A percentile compares a stretch with the other conserved stretches of the same genome.
Conservation (phyloP, 305 asterid species). For the Fraxinus nigra region DNA sequence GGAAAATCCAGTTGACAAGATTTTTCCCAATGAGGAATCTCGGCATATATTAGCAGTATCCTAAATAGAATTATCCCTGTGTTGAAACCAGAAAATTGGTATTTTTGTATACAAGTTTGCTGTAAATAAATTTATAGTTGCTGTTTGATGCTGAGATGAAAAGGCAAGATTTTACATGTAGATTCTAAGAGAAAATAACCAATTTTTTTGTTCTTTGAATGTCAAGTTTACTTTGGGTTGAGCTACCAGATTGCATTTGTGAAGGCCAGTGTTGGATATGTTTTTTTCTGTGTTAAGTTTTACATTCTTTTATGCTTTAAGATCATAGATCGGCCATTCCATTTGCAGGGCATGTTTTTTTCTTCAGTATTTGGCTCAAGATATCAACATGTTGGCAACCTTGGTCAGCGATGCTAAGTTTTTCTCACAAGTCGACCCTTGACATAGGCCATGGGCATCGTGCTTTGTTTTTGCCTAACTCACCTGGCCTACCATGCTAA, state of each 20-base stretch:
- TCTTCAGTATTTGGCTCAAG: background rate
- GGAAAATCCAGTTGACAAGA: slow-evolving; percentile 35
- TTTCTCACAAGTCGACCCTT: background rate
- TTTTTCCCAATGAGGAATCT: slow-evolving; percentile 36
- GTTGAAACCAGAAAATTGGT: background rate
- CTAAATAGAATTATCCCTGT: background rate
- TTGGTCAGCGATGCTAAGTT: background rate
- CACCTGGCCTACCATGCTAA: background rate
- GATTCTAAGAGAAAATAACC: slow-evolving; percentile 24
- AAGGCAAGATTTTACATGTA: slow-evolving; percentile 21
- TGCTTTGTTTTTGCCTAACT: background rate
- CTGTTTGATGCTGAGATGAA: slow-evolving; percentile 9
- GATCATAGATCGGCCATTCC: background rate
- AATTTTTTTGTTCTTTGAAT: slow-evolving; percentile 26
- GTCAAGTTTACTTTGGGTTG: background rate
- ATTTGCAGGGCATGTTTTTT: background rate
- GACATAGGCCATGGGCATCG: background rate
- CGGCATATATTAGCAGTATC: slow-evolving; percentile 20
- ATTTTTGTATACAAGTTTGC: slow-evolving; percentile 26
- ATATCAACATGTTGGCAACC: background rate
- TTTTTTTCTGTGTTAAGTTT: background rate
- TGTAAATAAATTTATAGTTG: slow-evolving; percentile 31
- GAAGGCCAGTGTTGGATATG: background rate
- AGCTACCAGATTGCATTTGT: background rate
- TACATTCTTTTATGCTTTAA: background rate